Base-by-base conservation (phyloP, 768 basidiomycete species). In the Amanita phalloides region DNA sequence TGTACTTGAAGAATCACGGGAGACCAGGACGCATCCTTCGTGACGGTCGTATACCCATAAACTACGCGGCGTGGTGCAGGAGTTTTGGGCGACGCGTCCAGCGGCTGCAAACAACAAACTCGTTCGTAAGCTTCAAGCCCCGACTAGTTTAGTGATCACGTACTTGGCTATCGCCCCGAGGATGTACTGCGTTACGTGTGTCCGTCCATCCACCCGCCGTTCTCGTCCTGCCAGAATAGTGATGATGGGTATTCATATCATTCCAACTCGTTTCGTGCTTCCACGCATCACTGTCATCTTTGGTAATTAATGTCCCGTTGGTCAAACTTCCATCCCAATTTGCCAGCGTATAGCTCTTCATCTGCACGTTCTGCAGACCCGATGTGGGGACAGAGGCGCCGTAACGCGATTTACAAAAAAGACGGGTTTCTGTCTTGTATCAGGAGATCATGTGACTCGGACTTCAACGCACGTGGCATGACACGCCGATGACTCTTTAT, bases 291-390 rank as follows among this genome's bases (percentile, higher is more conserved):
- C 36, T 26, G 39, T 25, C 28, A 33, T 11, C 11, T 32, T 25
- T 42, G 30, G 28, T 17, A 10, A 13, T 44, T 20, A 20, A 25
- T 39, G 17, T 25, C 13, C 52, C 33, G 23, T 49, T 44, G 23
- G 48, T 50, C 10, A 53, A 26, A 33, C 43, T 54, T 35, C 59
- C 59, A 56, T 58, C 58, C 57, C 61, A 62, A 35, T 62, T 60
- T 6, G 48, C 54, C 21, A 61, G 46, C 30, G 56, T 61, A 41
- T 57, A 59, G 57, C 58, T 62, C 49, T 48, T 54, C 50, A 56
- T 60, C 56, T 28, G 35, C 41, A 32, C 37, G 21, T 30, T 32
- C 10, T 17, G 20, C 23, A 25, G 39, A 20, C 23, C 6, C 14
- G 21, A 45, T 30, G n/a, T 30, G 28, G 32, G 39, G 44, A 26